Percentiles rank a stretch among this genome's conserved stretches.
Conservation (phyloP, 768 basidiomycete genomes). For the Termitomyces sp. region DNA sequence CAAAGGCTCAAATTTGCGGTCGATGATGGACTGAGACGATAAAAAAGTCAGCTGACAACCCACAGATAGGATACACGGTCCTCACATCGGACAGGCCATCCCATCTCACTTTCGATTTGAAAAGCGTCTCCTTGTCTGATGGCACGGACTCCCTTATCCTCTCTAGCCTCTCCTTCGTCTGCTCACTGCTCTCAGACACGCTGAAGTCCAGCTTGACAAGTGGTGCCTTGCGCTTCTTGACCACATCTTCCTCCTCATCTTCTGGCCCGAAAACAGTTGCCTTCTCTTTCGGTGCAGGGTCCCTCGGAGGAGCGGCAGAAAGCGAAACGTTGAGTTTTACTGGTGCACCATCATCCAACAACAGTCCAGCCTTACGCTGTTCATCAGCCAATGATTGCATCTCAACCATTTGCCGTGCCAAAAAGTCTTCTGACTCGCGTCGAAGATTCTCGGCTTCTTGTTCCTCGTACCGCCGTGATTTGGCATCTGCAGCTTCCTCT, state of each 20-base stretch:
- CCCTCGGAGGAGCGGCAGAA: conserved; percentile 41
- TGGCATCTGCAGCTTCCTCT: conserved; percentile 81
- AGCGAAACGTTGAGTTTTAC: conserved; percentile 81
- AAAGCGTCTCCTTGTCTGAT: conserved; percentile 68
- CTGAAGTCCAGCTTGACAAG: conserved; percentile 90
- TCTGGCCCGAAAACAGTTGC: conserved; percentile 69
- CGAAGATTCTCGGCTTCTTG: conserved; percentile 85
- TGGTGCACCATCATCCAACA: conserved; percentile 89
- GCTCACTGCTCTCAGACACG: conserved; percentile 72
- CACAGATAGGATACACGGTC: conserved; percentile 6
- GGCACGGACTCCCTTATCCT: conserved; percentile 74
- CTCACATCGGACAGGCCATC: conserved; percentile 85
- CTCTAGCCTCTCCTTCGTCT: conserved; percentile 74
- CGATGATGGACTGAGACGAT: conserved; percentile 61
- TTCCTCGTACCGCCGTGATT: conserved; percentile 77
- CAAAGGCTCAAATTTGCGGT: conserved; percentile 81
- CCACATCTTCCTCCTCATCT: conserved; percentile 85
- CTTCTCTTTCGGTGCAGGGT: conserved; percentile 41
- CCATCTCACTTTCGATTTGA: conserved; percentile 87
- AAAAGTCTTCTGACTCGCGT: conserved; percentile 88
- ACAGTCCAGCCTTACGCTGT: conserved; percentile 84
- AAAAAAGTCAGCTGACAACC: conserved; percentile 11
- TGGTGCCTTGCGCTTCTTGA: conserved; percentile 77
- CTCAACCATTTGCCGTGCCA: conserved; percentile 92
- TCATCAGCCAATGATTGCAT: conserved; percentile 89